Conservation (phyloP, 257 asterid genomes). For the Salvia rosmarinus region DNA sequence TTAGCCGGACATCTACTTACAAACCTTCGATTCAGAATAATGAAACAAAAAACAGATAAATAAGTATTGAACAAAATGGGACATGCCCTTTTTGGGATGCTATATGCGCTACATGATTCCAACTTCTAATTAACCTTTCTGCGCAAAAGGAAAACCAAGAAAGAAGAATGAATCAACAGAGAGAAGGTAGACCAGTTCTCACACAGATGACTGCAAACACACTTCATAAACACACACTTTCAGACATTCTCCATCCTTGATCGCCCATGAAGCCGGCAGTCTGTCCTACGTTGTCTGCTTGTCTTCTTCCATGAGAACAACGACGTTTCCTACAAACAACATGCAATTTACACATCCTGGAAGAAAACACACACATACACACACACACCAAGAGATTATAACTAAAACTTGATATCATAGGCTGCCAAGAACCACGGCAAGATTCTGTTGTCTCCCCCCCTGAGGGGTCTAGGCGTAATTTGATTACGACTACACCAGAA, state of each 20-base stretch:
- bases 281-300: not conserved
- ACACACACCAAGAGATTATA: not conserved
- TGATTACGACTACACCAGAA: slow-evolving; percentile 42
- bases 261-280: not conserved
- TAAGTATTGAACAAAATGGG: not conserved
- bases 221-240: slow-evolving; percentile 6
- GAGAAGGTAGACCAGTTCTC: slow-evolving; percentile 2
- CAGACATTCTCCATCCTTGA: not conserved
- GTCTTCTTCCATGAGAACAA: not conserved
- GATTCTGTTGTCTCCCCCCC: slow-evolving; percentile 45
- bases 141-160: not conserved
- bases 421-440: slow-evolving; percentile 34
- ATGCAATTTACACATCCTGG: not conserved
- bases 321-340: not conserved
- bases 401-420: not conserved
- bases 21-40: not conserved
- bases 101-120: not conserved
- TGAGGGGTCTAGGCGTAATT: slow-evolving; percentile 35
- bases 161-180: not conserved
- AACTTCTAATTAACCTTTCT: not conserved
- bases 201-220: not conserved
- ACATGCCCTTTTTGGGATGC: not conserved
- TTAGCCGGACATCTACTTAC: not conserved
- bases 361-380: not conserved
- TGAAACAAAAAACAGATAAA: not conserved